Evolutionary conservation across 2,329 filamentous ascomycete species (phyloP), one percentile per base, ranked within the genome.

Genomic region (Aspergillus puulaauensis): DNA sequence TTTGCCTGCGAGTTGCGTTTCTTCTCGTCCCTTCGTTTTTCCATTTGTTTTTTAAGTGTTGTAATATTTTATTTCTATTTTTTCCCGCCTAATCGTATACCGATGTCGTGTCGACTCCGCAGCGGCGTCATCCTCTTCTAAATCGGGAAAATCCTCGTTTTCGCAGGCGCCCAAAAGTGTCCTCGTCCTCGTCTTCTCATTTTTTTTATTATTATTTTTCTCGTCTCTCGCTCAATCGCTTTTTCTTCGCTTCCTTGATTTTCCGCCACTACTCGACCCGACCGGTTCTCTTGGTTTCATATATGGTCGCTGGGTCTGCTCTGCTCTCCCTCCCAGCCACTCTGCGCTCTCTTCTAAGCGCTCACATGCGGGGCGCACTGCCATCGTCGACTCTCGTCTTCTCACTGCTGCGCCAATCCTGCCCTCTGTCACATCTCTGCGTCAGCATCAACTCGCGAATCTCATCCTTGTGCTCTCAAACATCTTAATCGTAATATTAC

Each of bases 281-380:
- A 43, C 40, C 14, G n/a, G 46, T 21, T 31, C 35, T 31, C 46
- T 21, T 46, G 6, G 40, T 43, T 43, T 43, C 40, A 43, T 43
- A 43, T 43, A 43, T 24, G 23, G 21, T 24, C 44, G 24, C 23
- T 46, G 24, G 23, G 44, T 46, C 8, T 24, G n/a, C 4, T 14
- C 27, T 23, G 21, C 5, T 12, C 27, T 8, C 41, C 12, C 41
- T 19, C 51, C 27, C 51, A 53, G 51, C 51, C 51, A 46, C 51
- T 45, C 46, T 48, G 19, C 15, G 45, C 23, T 12, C 24, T 48
- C 45, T 31, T 53, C 51, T 46, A 46, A 46, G 51, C 51, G 51
- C 51, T 53, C 52, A 47, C 31, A 41, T 54, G 52, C 52, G 44
- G 52, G 52, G 43, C 39, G 51, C 51, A 53, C 43, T 53, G 51